Percentiles rank a stretch among this genome's conserved stretches.
phyloP scores from a whole-genome alignment of 75 land plant genomes.

The Adiantum capillusveneris region DNA sequence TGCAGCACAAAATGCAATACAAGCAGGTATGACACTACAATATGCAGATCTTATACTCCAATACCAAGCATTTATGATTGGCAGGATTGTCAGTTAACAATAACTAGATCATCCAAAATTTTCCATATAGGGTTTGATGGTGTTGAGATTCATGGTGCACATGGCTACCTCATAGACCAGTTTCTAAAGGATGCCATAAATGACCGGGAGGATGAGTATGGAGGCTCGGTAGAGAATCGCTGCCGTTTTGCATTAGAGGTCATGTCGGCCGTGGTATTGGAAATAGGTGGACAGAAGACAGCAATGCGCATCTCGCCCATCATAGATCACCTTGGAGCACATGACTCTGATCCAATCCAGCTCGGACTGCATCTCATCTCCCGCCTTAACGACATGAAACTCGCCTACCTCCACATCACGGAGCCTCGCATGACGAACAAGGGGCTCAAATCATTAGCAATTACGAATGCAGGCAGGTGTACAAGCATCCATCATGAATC shows the following conservation, averaged over 20 bases:
- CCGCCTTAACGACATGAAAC: background rate
- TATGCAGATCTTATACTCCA: background rate
- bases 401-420: background rate
- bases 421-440: conserved; percentile 6
- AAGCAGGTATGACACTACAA: too few relatives aligned
- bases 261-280: conserved; percentile 2
- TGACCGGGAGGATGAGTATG: conserved; percentile 17
- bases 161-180: conserved; percentile 13
- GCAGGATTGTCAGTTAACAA: background rate
- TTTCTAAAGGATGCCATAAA: conserved; percentile 17
- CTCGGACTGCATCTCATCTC: conserved; percentile 8
- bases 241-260: conserved; percentile 18
- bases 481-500: too few relatives aligned
- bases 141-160: conserved; percentile 18
- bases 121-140: conserved; percentile 13
- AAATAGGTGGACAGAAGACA: conserved; percentile 12
- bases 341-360: conserved; percentile 10
- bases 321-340: conserved; percentile 18
- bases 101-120: too few relatives aligned
- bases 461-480: too few relatives aligned
- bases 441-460: background rate
- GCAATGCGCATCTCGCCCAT: conserved; percentile 17
- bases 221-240: conserved; percentile 16
- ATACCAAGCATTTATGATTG: background rate
- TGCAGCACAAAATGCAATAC: conserved; percentile 23